Percentiles rank a stretch among this genome's conserved stretches.
Evolutionary conservation across 1,284 basidiomycete species (phyloP).

Genomic region (Anthracocystis panici-leucophaei): DNA sequence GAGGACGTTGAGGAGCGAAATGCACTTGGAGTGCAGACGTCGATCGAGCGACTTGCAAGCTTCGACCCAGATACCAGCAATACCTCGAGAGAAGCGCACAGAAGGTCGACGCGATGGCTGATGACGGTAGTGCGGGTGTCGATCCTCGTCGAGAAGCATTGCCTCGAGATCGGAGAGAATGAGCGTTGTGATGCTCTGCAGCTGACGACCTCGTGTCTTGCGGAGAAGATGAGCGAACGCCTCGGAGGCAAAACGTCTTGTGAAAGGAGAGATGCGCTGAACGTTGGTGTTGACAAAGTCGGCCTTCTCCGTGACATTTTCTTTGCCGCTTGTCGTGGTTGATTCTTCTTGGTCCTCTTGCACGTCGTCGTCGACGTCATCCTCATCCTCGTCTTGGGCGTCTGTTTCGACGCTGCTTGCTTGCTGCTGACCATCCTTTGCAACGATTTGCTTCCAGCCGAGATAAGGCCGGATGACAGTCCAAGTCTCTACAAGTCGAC

Average conservation of each 20-base stretch:
- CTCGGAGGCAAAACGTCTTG: slow-evolving; percentile 65
- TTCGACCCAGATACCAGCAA: slow-evolving; percentile 66
- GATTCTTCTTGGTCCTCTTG: slow-evolving; percentile 4
- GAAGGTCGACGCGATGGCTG: slow-evolving; percentile 36
- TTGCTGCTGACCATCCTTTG: slow-evolving; percentile 7
- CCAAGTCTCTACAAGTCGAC: slow-evolving; percentile 55
- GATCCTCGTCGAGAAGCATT: slow-evolving; percentile 50
- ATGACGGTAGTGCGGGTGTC: slow-evolving; percentile 21
- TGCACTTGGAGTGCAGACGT: slow-evolving; percentile 55
- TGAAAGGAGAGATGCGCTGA: slow-evolving; percentile 55
- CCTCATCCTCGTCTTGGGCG: slow-evolving; percentile 24
- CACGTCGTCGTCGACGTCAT: slow-evolving; percentile 12
- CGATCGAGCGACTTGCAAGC: slow-evolving; percentile 64
- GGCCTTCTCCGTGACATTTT: slow-evolving; percentile 2
- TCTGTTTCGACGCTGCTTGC: slow-evolving; percentile 6
- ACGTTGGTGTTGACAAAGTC: slow-evolving; percentile 35
- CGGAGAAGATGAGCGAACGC: slow-evolving; percentile 67
- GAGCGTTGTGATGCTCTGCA: slow-evolving; percentile 44
- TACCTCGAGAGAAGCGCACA: slow-evolving; percentile 53
- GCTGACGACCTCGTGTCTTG: slow-evolving; percentile 56
- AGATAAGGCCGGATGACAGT: slow-evolving; percentile 56
- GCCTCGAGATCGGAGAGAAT: slow-evolving; percentile 56
- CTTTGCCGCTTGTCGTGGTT: neutral
- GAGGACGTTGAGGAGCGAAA: slow-evolving; percentile 44
- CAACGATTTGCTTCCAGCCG: slow-evolving; percentile 46